Conservation (phyloP, 1,284 basidiomycete genomes). For the Cerioporus squamosus region DNA sequence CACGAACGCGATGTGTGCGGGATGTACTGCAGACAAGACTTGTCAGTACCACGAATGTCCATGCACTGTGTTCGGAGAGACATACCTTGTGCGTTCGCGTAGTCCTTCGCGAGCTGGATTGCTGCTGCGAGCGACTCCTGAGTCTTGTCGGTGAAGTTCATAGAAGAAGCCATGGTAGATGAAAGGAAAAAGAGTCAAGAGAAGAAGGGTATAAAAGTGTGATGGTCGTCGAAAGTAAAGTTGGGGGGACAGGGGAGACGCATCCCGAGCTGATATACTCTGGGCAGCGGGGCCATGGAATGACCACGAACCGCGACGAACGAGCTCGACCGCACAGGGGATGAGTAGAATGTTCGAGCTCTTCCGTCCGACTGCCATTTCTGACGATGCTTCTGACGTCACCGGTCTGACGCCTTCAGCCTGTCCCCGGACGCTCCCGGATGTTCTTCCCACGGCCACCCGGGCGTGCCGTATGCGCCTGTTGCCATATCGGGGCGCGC, state of each 20-base stretch:
- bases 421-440: constrained; percentile 18
- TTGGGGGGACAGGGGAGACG: constrained; percentile 25
- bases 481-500: constrained; percentile 19
- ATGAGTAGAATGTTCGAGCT: constrained; percentile 22
- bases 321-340: constrained; percentile 9
- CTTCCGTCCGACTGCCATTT: neutral
- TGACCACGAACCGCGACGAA: constrained; percentile 25
- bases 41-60: constrained; percentile 8
- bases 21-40: constrained; percentile 54
- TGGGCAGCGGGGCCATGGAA: constrained; percentile 16
- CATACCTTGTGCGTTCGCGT: constrained; percentile 77
- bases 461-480: constrained; percentile 7
- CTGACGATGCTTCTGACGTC: constrained; percentile 20
- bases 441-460: constrained; percentile 26
- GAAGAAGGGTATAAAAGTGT: constrained; percentile 25
- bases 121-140: constrained; percentile 68
- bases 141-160: constrained; percentile 85
- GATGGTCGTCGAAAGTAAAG: constrained; percentile 21
- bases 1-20: constrained; percentile 78
- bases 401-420: neutral
- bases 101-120: constrained; percentile 82
- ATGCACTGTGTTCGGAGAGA: neutral
- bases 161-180: constrained; percentile 55
- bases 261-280: constrained; percentile 25
- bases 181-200: constrained; percentile 4